Evolutionary conservation across 2,329 filamentous ascomycete species (phyloP), one percentile per base, ranked within the genome.

Genomic region (Calonectria henricotiae): DNA sequence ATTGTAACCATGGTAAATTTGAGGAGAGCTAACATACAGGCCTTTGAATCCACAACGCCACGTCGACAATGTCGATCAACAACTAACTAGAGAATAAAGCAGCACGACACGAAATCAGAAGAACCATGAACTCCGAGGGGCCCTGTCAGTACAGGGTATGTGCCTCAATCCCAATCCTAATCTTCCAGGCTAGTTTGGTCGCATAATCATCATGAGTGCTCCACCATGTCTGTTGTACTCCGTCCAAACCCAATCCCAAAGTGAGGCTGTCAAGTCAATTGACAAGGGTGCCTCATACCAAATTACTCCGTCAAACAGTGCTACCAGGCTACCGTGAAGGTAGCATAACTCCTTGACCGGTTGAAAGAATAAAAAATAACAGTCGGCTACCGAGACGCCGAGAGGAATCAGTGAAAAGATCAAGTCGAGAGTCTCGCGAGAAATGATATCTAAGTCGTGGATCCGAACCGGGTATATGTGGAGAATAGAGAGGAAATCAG

Each of bases 391-490:
- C 60, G 54, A 65, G 72, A 74, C 71, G 74, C 75, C 74, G 55
- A 47, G 49, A 62, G 43, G 66, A 69, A 68, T 65, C 68, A 70
- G 63, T 69, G 63, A 46, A 67, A 71, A 71, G 46, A 60, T 71
- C 46, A 70, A 75, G 70, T 72, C 65, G 27, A 30, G 66, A 70
- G 62, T 68, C 71, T 77, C 72, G 77, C 76, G 73, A 75, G 76
- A 77, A 74, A 77, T 73, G 74, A 75, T 66, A 71, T 78, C 77
- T 78, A 78, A 69, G 64, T 76, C 65, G 69, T 74, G 49, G 54
- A 67, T 68, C 67, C 68, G 68, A 60, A 69, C 67, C 68, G 62
- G 66, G 68, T 74, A 74, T 76, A 65, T 67, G 61, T 66, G 62
- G 68, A 51, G 62, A 68, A 62, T 51, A 65, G 72, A 39, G 44